These are phyloP conservation scores for Agrocybe chaxingu DNA, from an alignment of 768 basidiomycete species.

Conservation along the genomic window DNA sequence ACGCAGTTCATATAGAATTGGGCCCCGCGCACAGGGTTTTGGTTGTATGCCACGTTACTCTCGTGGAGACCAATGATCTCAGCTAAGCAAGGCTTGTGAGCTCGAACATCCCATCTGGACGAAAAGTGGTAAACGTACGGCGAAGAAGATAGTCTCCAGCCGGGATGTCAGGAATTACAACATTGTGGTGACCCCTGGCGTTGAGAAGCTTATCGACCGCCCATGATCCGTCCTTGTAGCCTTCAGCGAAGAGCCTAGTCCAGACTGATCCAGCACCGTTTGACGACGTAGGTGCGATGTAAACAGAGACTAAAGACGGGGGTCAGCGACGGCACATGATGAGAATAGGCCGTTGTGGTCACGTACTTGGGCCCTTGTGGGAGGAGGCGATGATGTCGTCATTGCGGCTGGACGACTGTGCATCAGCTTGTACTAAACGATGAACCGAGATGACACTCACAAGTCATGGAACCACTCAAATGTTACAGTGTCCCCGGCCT, in stretches of 20 bases:
- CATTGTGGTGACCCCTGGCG: constrained; percentile 28
- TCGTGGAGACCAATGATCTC: constrained; percentile 33
- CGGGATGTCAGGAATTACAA: constrained; percentile 29
- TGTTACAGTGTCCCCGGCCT: constrained; percentile 28
- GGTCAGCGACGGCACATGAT: background rate
- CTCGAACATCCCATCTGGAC: background rate
- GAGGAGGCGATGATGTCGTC: constrained; percentile 35
- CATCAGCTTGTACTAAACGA: background rate
- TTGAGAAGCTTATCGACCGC: constrained; percentile 29
- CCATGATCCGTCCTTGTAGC: constrained; percentile 23
- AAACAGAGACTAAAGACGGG: constrained; percentile 23
- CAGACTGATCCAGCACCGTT: constrained; percentile 28
- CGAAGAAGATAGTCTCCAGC: constrained; percentile 32
- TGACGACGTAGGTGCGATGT: constrained; percentile 26
- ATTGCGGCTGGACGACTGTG: constrained; percentile 20
- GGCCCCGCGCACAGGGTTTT: constrained; percentile 36
- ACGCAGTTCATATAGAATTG: constrained; percentile 50
- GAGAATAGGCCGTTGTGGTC: background rate
- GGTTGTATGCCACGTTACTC: constrained; percentile 24
- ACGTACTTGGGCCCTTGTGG: constrained; percentile 30
- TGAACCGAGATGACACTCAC: constrained; percentile 12
- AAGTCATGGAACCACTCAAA: constrained; percentile 33
- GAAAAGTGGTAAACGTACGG: constrained; percentile 14
- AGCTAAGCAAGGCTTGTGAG: constrained; percentile 35
- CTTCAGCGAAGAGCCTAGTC: constrained; percentile 31